These are phyloP conservation scores for Cornus suecica DNA, from an alignment of 148 eudicot genomes.

Conservation along the genomic window DNA sequence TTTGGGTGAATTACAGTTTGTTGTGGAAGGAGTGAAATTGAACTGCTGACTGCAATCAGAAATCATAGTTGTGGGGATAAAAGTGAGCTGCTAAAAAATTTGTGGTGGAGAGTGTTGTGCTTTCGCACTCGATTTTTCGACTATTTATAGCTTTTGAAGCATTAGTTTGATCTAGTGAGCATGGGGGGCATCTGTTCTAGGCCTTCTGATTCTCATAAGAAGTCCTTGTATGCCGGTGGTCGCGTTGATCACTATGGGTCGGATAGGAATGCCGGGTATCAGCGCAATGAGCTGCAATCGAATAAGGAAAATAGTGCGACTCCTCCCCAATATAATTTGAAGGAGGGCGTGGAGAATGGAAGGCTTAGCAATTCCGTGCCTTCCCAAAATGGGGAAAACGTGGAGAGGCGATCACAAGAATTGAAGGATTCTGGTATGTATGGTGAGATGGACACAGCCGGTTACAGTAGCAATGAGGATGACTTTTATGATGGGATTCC, in stretches of 20 bases:
- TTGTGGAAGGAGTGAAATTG: background rate
- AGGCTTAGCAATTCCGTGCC: conserved; percentile 9
- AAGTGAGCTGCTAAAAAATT: background rate
- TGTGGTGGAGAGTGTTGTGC: background rate
- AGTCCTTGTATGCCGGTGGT: conserved; percentile 13
- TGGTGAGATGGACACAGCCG: conserved; percentile 7
- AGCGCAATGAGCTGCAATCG: conserved; percentile 12
- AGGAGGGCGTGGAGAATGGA: too few species aligned
- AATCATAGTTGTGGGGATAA: background rate
- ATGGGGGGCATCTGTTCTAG: background rate
- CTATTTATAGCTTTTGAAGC: background rate
- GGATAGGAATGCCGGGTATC: conserved; percentile 10
- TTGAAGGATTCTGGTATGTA: conserved; percentile 19
- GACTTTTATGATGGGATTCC: conserved; percentile 93
- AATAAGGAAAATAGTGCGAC: background rate
- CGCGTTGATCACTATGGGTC: conserved; percentile 9
- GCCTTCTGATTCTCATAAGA: background rate
- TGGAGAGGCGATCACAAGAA: conserved; percentile 21
- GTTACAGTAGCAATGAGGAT: conserved; percentile 39
- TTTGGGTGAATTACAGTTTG: background rate
- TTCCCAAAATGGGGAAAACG: conserved; percentile 10
- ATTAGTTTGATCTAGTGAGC: background rate
- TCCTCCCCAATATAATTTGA: too few species aligned
- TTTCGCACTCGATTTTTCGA: background rate
- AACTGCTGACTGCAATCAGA: background rate